Evolutionary conservation across 441 rosid species (phyloP), one percentile per base, ranked within the genome.

Genomic region (Euphorbia schlechtendalii): DNA sequence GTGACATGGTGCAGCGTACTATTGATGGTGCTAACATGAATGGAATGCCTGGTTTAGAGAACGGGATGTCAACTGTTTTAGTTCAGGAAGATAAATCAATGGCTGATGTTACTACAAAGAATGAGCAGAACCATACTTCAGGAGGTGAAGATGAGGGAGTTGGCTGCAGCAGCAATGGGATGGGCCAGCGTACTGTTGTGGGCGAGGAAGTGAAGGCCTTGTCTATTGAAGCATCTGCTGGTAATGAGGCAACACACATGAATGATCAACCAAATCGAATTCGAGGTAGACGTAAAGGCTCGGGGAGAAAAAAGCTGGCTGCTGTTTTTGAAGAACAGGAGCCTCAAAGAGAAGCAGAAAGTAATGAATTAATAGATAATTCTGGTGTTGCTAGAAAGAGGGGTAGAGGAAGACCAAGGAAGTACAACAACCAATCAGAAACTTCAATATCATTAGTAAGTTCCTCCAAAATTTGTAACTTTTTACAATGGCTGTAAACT

Each of bases 361-460:
- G 45, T 30, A 59, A 30, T 20, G 60, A 46, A n/a, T 36, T 58
- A 57, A 34, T 38, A 9, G 54, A 64, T 61, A 28, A 67, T 22
- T 48, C 56, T 36, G 60, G 15, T 58, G 64, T 52, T 48, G 52
- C 52, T 67, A 62, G n/a, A 57, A 76, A 71, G 74, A 72, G 74
- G 66, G 28, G 54, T 41, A 70, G 77, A 70, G 66, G 71, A 56
- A 72, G 79, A 64, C 71, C 69, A 1, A 70, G 27, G 69, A 77
- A 69, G 59, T 59, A 14, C 40, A 61, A 25, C 63, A 45, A 61
- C 56, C 51, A 22, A 66, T 62, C 69, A 52, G 77, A 64, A 51
- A 67, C 62, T 73, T 74, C 56, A 22, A 61, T 45, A 49, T 68
- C 60, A 40, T 12, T 49, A n/a, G 81, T 77, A 68, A 80, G 78